phyloP scores from a whole-genome alignment of 2,329 filamentous ascomycete species.

The Chaetomiaceae sp. region DNA sequence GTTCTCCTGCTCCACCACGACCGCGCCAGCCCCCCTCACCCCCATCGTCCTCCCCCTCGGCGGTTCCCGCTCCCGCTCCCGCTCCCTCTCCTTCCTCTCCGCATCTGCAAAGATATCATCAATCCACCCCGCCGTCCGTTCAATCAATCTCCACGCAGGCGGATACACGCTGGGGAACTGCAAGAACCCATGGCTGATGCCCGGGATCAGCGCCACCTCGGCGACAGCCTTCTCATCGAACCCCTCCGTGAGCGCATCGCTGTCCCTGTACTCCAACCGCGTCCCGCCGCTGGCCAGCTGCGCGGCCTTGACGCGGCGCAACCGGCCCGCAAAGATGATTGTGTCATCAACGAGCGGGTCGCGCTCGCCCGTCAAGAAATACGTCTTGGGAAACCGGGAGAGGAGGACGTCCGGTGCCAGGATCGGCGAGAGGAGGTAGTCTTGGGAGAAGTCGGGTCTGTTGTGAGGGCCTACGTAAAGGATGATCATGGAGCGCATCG shows the following conservation, averaged over 20 bases:
- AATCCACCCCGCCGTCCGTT: conserved; percentile 76
- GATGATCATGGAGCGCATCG: conserved; percentile 99
- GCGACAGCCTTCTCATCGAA: conserved; percentile 73
- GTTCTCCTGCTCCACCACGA: neutral
- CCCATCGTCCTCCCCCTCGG: conserved; percentile 6
- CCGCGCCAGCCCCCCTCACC: conserved; percentile 8
- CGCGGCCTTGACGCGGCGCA: conserved; percentile 72
- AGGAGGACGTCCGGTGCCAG: conserved; percentile 82
- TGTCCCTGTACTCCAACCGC: conserved; percentile 45
- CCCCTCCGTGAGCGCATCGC: conserved; percentile 42
- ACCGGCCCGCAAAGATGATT: conserved; percentile 84
- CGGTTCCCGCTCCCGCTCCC: conserved; percentile 27
- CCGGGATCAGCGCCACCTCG: conserved; percentile 80
- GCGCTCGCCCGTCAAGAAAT: conserved; percentile 89
- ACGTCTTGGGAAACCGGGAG: conserved; percentile 85
- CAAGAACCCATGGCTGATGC: conserved; percentile 88
- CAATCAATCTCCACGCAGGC: conserved; percentile 83
- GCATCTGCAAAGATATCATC: conserved; percentile 64
- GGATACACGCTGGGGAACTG: conserved; percentile 88
- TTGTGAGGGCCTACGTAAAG: conserved; percentile 93
- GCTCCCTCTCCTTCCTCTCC: conserved; percentile 40
- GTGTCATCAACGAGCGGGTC: conserved; percentile 96
- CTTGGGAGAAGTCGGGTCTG: conserved; percentile 84
- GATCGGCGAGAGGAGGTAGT: conserved; percentile 86
- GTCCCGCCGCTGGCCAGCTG: conserved; percentile 47